Evolutionary conservation across 306 rosid species (phyloP).

Genomic region (Sicyos baderoa): DNA sequence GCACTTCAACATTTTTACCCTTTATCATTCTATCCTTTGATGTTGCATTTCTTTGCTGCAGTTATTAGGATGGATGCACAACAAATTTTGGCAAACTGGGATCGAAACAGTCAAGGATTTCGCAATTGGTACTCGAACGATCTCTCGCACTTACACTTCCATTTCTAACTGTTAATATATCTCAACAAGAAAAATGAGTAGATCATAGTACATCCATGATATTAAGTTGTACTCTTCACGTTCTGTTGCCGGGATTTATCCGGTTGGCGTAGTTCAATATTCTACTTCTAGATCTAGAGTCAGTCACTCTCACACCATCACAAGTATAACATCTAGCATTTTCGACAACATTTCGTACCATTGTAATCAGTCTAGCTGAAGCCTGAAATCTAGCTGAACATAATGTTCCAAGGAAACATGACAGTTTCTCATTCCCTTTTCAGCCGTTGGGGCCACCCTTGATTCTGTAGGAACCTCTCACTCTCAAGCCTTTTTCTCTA

Average conservation of each 20-base stretch:
- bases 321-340: background rate
- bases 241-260: background rate
- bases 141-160: constrained; percentile 11
- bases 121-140: constrained; percentile 49
- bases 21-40: constrained; percentile 17
- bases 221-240: background rate
- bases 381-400: constrained; percentile 7
- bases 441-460: constrained; percentile 13
- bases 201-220: background rate
- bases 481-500: constrained; percentile 8
- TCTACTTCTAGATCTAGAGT: background rate
- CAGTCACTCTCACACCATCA: constrained; percentile 4
- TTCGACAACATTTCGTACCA: background rate
- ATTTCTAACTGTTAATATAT: constrained; percentile 15
- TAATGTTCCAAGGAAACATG: constrained; percentile 7
- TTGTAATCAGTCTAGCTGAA: constrained; percentile 8
- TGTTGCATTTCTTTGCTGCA: constrained; percentile 43
- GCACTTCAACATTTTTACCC: background rate
- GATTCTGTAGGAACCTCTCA: constrained; percentile 7
- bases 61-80: constrained; percentile 81
- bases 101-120: constrained; percentile 55
- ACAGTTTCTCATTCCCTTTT: constrained; percentile 8
- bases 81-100: constrained; percentile 56
- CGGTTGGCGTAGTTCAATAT: background rate
- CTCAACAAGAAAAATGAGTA: constrained; percentile 1